phyloP scores from a whole-genome alignment of 1,139 yeast genomes.

The Suhomyces ambrosiae region DNA sequence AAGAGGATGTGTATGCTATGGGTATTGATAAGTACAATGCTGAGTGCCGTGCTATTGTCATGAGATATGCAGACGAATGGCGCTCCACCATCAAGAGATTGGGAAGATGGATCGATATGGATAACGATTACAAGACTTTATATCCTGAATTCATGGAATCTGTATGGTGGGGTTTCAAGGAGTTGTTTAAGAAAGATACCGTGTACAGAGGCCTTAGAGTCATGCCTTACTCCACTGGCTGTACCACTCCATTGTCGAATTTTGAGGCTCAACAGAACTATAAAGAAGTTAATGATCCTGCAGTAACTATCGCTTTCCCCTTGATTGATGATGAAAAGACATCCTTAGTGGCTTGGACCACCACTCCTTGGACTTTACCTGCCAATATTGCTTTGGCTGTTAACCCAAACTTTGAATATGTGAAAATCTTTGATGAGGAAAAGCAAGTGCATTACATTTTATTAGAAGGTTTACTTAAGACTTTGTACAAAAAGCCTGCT shows the following conservation, averaged over 20 bases:
- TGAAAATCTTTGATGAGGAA: slow-evolving; percentile 88
- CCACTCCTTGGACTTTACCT: slow-evolving; percentile 99
- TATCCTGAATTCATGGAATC: slow-evolving; percentile 97
- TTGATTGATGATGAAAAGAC: slow-evolving; percentile 79
- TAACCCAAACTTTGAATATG: slow-evolving; percentile 86
- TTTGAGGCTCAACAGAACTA: slow-evolving; percentile 98
- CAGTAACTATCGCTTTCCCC: slow-evolving; percentile 90
- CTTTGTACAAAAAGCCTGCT: slow-evolving; percentile 92
- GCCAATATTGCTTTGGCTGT: slow-evolving; percentile 92
- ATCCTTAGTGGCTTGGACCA: slow-evolving; percentile 94
- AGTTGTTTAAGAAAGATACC: slow-evolving; percentile 77
- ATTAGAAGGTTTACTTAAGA: slow-evolving; percentile 75
- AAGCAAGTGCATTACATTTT: slow-evolving; percentile 78
- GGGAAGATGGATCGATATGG: slow-evolving; percentile 99
- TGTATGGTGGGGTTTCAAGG: slow-evolving; percentile 98
- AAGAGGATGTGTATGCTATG: slow-evolving; percentile 89
- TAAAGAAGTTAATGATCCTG: slow-evolving; percentile 96
- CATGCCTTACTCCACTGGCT: slow-evolving; percentile 98
- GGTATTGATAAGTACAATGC: slow-evolving; percentile 93
- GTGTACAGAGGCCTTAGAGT: slow-evolving; percentile 95
- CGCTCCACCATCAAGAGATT: slow-evolving; percentile 85
- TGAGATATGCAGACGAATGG: slow-evolving; percentile 97
- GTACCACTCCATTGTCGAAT: slow-evolving; percentile 94
- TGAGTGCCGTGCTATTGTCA: slow-evolving; percentile 94
- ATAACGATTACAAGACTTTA: slow-evolving; percentile 95